These are phyloP conservation scores for Cryptococcus wingfieldii DNA, from an alignment of 1,284 basidiomycete species.

Conservation along the genomic window DNA sequence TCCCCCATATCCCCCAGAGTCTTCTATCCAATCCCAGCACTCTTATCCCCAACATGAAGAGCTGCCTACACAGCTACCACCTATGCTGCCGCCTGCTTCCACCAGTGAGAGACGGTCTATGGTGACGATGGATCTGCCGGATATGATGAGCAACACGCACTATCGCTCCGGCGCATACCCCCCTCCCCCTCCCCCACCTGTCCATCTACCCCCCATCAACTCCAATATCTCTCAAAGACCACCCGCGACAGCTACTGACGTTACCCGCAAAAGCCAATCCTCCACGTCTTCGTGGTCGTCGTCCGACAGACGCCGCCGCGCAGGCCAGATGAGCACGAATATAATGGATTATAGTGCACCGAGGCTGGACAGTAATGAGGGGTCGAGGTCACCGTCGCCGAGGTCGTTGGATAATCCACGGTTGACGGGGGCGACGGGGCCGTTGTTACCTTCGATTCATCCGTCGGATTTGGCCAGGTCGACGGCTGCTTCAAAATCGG, in stretches of 20 bases:
- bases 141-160: neutral
- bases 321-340: neutral
- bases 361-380: neutral
- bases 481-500: neutral
- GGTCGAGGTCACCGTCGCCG: neutral
- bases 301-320: neutral
- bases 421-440: neutral
- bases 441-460: neutral
- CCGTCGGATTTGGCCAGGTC: neutral
- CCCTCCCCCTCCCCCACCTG: neutral
- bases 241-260: neutral
- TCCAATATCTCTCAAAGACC: neutral
- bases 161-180: neutral
- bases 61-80: neutral
- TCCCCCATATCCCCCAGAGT: neutral
- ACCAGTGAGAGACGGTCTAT: neutral
- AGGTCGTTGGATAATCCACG: neutral
- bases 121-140: neutral
- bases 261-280: neutral
- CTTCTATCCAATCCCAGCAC: neutral
- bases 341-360: conserved; percentile 2
- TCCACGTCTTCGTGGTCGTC: neutral
- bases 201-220: neutral
- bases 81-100: neutral
- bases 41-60: neutral